Conservation (phyloP, 345 rosid species). For the Hibiscus tridactylites region DNA sequence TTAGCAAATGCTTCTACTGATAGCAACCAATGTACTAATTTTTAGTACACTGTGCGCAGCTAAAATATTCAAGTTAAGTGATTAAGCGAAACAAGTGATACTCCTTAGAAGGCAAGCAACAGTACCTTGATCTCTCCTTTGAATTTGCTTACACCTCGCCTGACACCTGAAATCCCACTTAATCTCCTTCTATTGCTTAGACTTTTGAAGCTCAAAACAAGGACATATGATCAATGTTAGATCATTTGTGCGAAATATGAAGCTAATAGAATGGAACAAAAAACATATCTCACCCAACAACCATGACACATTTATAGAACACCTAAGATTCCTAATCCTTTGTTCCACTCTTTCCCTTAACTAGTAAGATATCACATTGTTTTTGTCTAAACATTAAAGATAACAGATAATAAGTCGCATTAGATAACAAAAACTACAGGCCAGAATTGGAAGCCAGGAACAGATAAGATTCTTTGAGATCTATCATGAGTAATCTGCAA, state of each 20-base stretch:
- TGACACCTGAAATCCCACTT: neutral
- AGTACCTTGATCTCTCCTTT: constrained; percentile 7
- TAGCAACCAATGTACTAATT: neutral
- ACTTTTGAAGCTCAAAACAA: neutral
- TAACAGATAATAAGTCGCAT: neutral
- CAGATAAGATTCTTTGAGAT: neutral
- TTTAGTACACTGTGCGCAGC: neutral
- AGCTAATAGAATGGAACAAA: neutral
- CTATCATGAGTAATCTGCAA: neutral
- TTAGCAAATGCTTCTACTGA: neutral
- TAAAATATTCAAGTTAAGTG: neutral
- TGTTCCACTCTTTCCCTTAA: neutral
- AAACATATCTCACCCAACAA: neutral
- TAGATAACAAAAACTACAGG: neutral
- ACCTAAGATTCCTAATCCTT: neutral
- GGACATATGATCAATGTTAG: neutral
- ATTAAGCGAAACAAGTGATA: neutral
- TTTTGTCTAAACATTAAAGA: neutral
- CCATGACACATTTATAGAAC: neutral
- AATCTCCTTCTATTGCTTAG: neutral
- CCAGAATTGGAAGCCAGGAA: neutral
- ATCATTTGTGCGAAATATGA: neutral
- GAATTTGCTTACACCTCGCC: neutral
- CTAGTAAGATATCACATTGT: neutral
- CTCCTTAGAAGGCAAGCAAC: neutral